Percentiles rank a stretch among this genome's conserved stretches.
Evolutionary conservation across 306 rosid genomes (phyloP).

Genomic region (Potentilla sterilis): DNA sequence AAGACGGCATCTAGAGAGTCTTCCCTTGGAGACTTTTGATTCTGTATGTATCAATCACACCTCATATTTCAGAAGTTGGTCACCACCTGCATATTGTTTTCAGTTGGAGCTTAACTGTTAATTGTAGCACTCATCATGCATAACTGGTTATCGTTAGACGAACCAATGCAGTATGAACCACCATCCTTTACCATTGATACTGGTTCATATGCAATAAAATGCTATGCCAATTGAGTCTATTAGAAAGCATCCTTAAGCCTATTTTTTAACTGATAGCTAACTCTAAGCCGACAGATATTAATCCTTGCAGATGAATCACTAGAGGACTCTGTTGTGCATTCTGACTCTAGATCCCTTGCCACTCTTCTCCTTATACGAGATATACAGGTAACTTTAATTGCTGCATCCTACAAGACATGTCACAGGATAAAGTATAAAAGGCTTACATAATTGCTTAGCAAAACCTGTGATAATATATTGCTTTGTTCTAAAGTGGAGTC

Average conservation of each 20-base stretch:
- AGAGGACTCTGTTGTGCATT: constrained; percentile 94
- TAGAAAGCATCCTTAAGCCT: neutral
- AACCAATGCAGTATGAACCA: neutral
- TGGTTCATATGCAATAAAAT: neutral
- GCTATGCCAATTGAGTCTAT: neutral
- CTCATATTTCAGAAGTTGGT: constrained; percentile 16
- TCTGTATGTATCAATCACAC: constrained; percentile 55
- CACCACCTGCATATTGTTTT: constrained; percentile 14
- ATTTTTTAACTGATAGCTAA: constrained; percentile 48
- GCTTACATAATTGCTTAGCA: neutral
- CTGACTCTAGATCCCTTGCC: constrained; percentile 94
- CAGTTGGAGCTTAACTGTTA: constrained; percentile 11
- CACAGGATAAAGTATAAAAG: neutral
- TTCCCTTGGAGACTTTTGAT: constrained; percentile 96
- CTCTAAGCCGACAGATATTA: constrained; percentile 76
- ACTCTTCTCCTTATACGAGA: constrained; percentile 98
- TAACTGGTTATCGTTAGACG: neutral
- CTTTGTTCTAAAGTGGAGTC: neutral
- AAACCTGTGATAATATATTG: neutral
- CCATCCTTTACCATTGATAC: neutral
- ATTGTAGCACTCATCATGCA: neutral
- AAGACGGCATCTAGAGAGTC: constrained; percentile 84
- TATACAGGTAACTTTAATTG: constrained; percentile 65
- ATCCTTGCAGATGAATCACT: constrained; percentile 98
- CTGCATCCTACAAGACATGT: constrained; percentile 7